Conservation (phyloP, 1,284 basidiomycete species). For the Testicularia cyperi region DNA sequence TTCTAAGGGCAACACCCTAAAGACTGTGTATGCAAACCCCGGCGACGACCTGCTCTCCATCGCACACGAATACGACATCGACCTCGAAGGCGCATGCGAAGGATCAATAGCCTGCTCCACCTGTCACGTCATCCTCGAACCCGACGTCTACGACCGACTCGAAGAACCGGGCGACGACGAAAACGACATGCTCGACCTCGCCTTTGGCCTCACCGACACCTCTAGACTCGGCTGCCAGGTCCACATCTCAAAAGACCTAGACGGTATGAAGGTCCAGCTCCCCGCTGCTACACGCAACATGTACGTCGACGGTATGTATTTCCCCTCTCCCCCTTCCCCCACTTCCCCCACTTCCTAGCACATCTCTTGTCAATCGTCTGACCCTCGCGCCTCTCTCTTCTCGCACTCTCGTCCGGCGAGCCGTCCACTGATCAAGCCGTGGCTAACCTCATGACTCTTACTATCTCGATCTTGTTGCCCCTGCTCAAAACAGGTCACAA, state of each 20-base stretch:
- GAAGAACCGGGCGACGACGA: conserved; percentile 95
- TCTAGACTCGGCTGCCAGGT: conserved; percentile 76
- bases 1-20: conserved; percentile 77
- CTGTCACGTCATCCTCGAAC: conserved; percentile 87
- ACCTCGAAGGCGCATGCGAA: conserved; percentile 95
- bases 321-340: background rate
- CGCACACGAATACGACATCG: conserved; percentile 94
- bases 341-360: background rate
- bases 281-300: conserved; percentile 94
- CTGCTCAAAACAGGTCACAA: conserved; percentile 23
- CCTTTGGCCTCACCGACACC: conserved; percentile 88
- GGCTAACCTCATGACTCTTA: no score
- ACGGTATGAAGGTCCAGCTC: conserved; percentile 81
- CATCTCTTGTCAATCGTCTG: background rate
- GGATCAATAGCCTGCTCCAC: conserved; percentile 96
- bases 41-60: conserved; percentile 88
- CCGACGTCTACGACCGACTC: conserved; percentile 78
- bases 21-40: conserved; percentile 87
- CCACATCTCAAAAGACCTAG: conserved; percentile 74
- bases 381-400: background rate
- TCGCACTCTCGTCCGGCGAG: no score
- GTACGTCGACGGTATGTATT: conserved; percentile 76
- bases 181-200: conserved; percentile 89
- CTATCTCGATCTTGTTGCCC: no score
- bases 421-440: no score